Percentiles rank a stretch among this genome's conserved stretches.
These are phyloP conservation scores for Oryza meridionalis DNA, from an alignment of 176 grass and related monocot species.

Conservation along the genomic window DNA sequence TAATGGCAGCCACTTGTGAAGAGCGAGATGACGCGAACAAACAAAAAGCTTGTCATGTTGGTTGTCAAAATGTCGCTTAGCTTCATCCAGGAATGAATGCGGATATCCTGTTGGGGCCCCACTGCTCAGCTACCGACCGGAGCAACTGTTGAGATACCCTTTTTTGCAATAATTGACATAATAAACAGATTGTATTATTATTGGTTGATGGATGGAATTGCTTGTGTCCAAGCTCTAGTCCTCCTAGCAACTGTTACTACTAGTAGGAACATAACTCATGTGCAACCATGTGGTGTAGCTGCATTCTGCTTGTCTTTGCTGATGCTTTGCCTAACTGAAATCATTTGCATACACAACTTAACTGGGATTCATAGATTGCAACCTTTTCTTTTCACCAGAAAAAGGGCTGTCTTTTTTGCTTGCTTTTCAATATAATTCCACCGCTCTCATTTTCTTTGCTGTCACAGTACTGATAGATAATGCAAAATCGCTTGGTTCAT, in stretches of 20 bases:
- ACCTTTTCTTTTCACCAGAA: background rate
- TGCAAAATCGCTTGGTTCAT: background rate
- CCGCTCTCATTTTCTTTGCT: background rate
- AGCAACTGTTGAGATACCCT: background rate
- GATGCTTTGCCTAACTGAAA: background rate
- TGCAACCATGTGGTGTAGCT: conserved; percentile 27
- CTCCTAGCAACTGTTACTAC: background rate
- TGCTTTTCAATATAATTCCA: background rate
- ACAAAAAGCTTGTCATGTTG: background rate
- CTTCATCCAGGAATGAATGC: background rate
- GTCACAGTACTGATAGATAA: background rate
- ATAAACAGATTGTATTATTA: background rate
- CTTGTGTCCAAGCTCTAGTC: background rate
- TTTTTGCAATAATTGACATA: background rate
- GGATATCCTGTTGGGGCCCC: background rate
- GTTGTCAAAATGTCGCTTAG: conserved; percentile 3
- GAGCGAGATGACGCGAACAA: background rate
- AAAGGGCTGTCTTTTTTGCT: background rate
- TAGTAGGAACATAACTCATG: conserved; percentile 4
- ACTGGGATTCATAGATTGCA: background rate
- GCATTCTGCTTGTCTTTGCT: background rate
- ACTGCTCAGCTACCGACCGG: background rate
- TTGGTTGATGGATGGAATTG: background rate
- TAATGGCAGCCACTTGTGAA: conserved; percentile 14
- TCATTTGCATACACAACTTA: background rate